phyloP scores from a whole-genome alignment of 805 yeast genomes.

The Candida oleophila region DNA sequence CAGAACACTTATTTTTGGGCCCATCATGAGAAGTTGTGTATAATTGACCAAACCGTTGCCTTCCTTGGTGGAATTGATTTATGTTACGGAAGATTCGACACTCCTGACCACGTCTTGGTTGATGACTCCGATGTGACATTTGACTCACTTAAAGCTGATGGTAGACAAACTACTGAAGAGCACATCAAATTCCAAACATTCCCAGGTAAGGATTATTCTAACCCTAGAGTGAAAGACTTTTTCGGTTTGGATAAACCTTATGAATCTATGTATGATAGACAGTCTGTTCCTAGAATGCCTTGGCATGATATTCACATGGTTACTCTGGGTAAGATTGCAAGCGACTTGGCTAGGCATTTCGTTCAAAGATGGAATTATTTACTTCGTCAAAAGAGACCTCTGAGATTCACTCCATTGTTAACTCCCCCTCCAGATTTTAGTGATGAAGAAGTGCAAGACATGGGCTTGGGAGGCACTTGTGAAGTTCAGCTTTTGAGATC shows the following conservation, averaged over 20 bases:
- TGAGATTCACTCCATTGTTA: constrained; percentile 86
- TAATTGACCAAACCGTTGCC: constrained; percentile 84
- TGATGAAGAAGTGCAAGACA: constrained; percentile 60
- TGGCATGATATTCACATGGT: constrained; percentile 99
- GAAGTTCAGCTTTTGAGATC: constrained; percentile 90
- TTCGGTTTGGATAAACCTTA: constrained; percentile 78
- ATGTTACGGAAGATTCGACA: constrained; percentile 94
- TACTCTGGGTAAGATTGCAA: constrained; percentile 89
- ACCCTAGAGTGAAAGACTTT: constrained; percentile 91
- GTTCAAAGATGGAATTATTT: constrained; percentile 97
- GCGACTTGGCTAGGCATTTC: constrained; percentile 91
- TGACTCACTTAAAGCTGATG: constrained; percentile 25
- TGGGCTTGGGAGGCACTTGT: constrained; percentile 77
- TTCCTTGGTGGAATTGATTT: constrained; percentile 95
- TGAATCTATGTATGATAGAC: constrained; percentile 88
- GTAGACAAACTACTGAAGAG: constrained; percentile 37
- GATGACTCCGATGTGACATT: constrained; percentile 61
- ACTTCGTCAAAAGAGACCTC: constrained; percentile 89
- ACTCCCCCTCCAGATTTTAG: constrained; percentile 91
- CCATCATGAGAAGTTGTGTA: constrained; percentile 90
- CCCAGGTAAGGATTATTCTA: constrained; percentile 97
- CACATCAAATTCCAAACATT: constrained; percentile 60
- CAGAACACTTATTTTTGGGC: constrained; percentile 98
- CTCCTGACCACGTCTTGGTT: constrained; percentile 87
- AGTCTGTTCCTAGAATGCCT: constrained; percentile 88